phyloP scores from a whole-genome alignment of 192 early-diverging fungal genomes.

The Tieghemiomyces parasiticus region DNA sequence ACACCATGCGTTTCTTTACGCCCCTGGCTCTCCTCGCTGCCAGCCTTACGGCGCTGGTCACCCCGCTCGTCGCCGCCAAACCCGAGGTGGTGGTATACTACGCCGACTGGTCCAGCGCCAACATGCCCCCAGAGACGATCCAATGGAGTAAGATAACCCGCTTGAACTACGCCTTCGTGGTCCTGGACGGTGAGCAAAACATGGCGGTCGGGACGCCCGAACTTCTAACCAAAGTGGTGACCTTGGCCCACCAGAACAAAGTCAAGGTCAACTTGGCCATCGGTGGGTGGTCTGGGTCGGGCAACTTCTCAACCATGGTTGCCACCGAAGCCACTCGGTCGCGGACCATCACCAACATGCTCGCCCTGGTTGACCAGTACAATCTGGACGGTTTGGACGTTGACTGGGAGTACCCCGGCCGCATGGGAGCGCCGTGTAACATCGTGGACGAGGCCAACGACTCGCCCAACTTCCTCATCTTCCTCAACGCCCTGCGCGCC shows the following conservation, averaged over 20 bases:
- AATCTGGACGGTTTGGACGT: slow-evolving; percentile 59
- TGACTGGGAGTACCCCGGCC: slow-evolving; percentile 57
- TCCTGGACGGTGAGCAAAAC: slow-evolving; percentile 21
- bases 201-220: slow-evolving; percentile 19
- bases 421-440: slow-evolving; percentile 27
- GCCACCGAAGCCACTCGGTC: slow-evolving; percentile 23
- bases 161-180: slow-evolving; percentile 48
- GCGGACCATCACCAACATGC: slow-evolving; percentile 32
- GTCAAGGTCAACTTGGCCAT: slow-evolving; percentile 44
- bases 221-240: slow-evolving; percentile 27
- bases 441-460: slow-evolving; percentile 36
- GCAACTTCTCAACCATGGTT: slow-evolving; percentile 35
- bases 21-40: too few species aligned
- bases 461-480: slow-evolving; percentile 36
- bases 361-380: slow-evolving; percentile 30
- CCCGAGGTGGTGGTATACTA: slow-evolving; percentile 1
- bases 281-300: slow-evolving; percentile 56
- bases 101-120: neutral
- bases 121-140: neutral
- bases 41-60: too few species aligned
- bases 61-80: too few species aligned
- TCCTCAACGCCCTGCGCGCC: slow-evolving; percentile 40
- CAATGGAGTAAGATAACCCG: slow-evolving; percentile 35
- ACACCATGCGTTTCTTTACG: too few species aligned
- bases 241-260: slow-evolving; percentile 22